phyloP scores from a whole-genome alignment of 2,329 filamentous ascomycete species.

The Clonostachys rhizophaga region DNA sequence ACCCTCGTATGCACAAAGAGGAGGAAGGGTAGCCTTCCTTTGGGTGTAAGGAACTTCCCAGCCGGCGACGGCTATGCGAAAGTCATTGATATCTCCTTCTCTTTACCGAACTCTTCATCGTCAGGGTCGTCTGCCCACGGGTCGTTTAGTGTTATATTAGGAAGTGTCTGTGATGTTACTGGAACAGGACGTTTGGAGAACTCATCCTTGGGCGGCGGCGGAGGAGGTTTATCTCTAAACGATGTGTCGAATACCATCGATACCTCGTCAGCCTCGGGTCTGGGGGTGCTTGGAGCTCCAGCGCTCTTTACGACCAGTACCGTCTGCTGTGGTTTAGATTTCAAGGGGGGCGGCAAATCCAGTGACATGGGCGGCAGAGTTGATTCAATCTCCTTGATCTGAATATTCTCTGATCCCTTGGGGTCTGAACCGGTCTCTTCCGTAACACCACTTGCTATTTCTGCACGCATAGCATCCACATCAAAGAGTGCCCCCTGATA shows the following conservation, averaged over 20 bases:
- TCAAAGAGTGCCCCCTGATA: constrained; percentile 79
- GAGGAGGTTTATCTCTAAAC: constrained; percentile 32
- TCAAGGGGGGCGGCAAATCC: constrained; percentile 39
- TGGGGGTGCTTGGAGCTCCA: constrained; percentile 6
- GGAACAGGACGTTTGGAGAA: constrained; percentile 16
- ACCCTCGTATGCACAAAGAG: too few species aligned
- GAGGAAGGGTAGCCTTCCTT: not conserved
- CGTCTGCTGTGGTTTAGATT: constrained; percentile 4
- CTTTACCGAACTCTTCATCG: constrained; percentile 65
- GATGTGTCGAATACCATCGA: constrained; percentile 71
- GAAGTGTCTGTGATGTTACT: constrained; percentile 40
- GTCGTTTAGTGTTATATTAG: constrained; percentile 47
- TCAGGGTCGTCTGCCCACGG: constrained; percentile 67
- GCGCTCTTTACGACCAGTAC: not conserved
- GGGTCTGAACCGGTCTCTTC: constrained; percentile 50
- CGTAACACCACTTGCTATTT: constrained; percentile 72
- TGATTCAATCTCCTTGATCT: constrained; percentile 77
- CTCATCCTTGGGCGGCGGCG: constrained; percentile 10
- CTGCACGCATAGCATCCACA: constrained; percentile 86
- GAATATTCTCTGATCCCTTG: constrained; percentile 45
- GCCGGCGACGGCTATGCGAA: constrained; percentile 52
- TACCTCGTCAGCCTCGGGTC: constrained; percentile 37
- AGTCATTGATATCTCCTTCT: constrained; percentile 75
- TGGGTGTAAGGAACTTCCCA: too few species aligned
- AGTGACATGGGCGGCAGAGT: constrained; percentile 90